Percentiles rank a stretch among this genome's conserved stretches.
phyloP scores from a whole-genome alignment of 495 filamentous ascomycete genomes.

The Penicillium canariense region DNA sequence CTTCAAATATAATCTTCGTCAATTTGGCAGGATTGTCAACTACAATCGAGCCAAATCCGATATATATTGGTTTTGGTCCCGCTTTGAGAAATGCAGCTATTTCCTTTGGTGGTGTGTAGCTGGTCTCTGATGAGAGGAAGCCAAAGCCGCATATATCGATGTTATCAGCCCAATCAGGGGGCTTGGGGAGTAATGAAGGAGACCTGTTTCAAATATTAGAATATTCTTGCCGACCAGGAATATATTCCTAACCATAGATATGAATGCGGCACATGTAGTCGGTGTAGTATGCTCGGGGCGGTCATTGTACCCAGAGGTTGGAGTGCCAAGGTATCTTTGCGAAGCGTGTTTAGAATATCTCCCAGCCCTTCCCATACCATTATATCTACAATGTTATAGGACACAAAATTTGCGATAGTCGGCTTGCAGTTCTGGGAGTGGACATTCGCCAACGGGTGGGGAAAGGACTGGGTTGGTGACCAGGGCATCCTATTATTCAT shows the following conservation, averaged over 20 bases:
- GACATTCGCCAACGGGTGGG: conserved; percentile 44
- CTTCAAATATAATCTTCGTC: conserved; percentile 65
- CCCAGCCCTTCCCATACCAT: conserved; percentile 81
- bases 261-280: conserved; percentile 69
- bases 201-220: conserved; percentile 40
- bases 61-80: conserved; percentile 66
- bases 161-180: conserved; percentile 68
- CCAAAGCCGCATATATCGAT: conserved; percentile 70
- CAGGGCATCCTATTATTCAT: conserved; percentile 54
- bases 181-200: conserved; percentile 74
- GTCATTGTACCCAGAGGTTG: conserved; percentile 61
- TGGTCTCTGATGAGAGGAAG: conserved; percentile 58
- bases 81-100: conserved; percentile 60
- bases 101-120: conserved; percentile 59
- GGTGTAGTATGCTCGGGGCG: conserved; percentile 62
- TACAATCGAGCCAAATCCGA: conserved; percentile 77
- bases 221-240: not conserved
- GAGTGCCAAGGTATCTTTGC: conserved; percentile 61
- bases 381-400: conserved; percentile 73
- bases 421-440: conserved; percentile 11
- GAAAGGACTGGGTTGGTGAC: conserved; percentile 45
- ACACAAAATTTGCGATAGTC: conserved; percentile 63
- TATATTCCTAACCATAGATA: conserved; percentile 62
- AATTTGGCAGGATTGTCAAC: conserved; percentile 66
- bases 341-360: conserved; percentile 61